These are phyloP conservation scores for Phytophthora crassamura DNA, from an alignment of 352 stramenopile species.

Conservation along the genomic window DNA sequence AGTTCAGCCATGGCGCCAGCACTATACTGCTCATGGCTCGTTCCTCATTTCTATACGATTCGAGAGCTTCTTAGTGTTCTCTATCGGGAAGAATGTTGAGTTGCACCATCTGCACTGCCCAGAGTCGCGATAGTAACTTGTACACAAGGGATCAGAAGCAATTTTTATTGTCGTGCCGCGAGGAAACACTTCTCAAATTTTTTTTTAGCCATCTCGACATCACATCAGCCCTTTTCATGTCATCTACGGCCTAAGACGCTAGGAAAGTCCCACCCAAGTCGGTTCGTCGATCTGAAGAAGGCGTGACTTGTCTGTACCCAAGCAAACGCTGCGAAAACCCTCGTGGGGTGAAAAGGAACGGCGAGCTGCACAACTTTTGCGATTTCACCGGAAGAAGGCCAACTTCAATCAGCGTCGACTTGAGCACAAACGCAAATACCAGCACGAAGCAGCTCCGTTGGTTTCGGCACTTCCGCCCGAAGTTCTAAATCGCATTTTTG, in stretches of 20 bases:
- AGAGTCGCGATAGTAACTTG: too few relatives aligned
- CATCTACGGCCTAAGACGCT: too few relatives aligned
- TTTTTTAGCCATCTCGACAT: too few relatives aligned
- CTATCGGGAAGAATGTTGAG: background rate
- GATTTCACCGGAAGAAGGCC: conserved; percentile 49
- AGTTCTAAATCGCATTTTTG: background rate
- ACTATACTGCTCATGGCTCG: background rate
- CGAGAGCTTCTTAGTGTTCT: conserved; percentile 6
- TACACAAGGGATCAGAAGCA: too few relatives aligned
- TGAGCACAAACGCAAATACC: conserved; percentile 23
- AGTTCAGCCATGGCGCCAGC: conserved; percentile 7
- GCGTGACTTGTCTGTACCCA: conserved; percentile 18
- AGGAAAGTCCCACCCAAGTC: too few relatives aligned
- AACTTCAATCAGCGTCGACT: conserved; percentile 64
- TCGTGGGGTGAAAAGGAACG: conserved; percentile 48
- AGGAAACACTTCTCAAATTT: too few relatives aligned
- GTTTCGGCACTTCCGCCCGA: too few relatives aligned
- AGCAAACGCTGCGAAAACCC: conserved; percentile 48
- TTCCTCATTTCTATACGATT: conserved; percentile 2
- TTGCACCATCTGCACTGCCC: conserved; percentile 9
- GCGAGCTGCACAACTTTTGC: conserved; percentile 55
- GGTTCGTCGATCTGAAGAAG: too few relatives aligned
- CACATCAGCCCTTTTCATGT: too few relatives aligned
- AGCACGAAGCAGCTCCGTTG: background rate
- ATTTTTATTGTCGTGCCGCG: too few relatives aligned